phyloP scores from a whole-genome alignment of 2,329 filamentous ascomycete species.

The Periconia sp. region DNA sequence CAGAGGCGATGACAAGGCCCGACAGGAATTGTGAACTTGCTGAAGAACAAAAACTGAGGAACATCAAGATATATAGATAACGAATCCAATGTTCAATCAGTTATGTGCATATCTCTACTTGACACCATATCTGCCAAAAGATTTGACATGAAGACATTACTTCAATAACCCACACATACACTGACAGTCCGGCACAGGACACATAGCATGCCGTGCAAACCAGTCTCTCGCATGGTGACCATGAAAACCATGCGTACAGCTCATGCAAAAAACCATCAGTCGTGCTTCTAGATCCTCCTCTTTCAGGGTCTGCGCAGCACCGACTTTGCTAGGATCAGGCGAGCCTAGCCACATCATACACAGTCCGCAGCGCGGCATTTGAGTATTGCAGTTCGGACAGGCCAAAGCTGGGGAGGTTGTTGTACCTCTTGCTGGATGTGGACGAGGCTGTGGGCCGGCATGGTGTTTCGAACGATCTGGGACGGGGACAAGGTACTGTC shows the following conservation, averaged over 20 bases:
- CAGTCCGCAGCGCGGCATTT: slow-evolving; percentile 68
- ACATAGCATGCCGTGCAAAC: slow-evolving; percentile 62
- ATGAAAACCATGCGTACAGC: slow-evolving; percentile 69
- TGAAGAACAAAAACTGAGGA: no score
- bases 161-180: slow-evolving; percentile 58
- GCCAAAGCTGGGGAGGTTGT: slow-evolving; percentile 54
- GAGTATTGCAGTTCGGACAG: slow-evolving; percentile 66
- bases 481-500: slow-evolving; percentile 29
- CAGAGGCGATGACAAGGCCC: no score
- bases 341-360: slow-evolving; percentile 67
- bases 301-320: slow-evolving; percentile 41
- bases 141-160: slow-evolving; percentile 20
- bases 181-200: slow-evolving; percentile 62
- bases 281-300: slow-evolving; percentile 58
- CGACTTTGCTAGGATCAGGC: slow-evolving; percentile 58
- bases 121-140: no score
- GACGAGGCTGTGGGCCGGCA: slow-evolving; percentile 12
- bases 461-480: slow-evolving; percentile 6
- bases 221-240: slow-evolving; percentile 67
- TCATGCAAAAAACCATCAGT: slow-evolving; percentile 66
- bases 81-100: no score
- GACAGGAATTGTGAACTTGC: no score
- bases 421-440: slow-evolving; percentile 29
- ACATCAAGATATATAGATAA: no score
- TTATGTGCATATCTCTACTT: no score